Base-by-base conservation (phyloP, 768 basidiomycete species). In the Psilocybe subaeruginosa region DNA sequence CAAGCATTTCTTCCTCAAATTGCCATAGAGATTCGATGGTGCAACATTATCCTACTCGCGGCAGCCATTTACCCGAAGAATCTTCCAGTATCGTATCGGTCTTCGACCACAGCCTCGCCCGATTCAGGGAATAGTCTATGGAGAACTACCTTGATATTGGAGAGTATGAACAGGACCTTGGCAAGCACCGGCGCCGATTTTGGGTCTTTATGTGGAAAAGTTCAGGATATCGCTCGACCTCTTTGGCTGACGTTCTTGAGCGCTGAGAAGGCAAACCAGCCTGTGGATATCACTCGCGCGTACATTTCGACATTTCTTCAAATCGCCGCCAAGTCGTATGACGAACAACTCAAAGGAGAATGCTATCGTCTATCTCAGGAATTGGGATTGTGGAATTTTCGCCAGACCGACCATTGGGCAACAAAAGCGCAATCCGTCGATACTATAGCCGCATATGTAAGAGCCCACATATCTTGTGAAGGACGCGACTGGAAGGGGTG, bases 261-360 rank as follows among this genome's bases (percentile, higher is more conserved):
- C 29, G 43, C 59, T 51, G 58, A 65, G 9, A 31, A 49, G 11
- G 30, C 47, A 7, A 33, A 57, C 39, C 45, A 59, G 27, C 68
- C 70, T 17, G 37, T 61, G 11, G 59, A 66, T 2, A 71, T 82
- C 6, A 69, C 75, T n/a, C 77, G 77, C 19, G 73, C 74, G 7
- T 70, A 84, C 37, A 63, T 76, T 4, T 70, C 76, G 5, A 70
- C 81, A 0, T 85, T 87, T 66, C 70, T 87, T 31, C 80, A 74
- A 47, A 66, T 85, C 33, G 76, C 84, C 7, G 76, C 70, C 14
- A 60, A 68, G n/a, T 70, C 78, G 5, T 66, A 62, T 4, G 82
- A 86, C 56, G 66, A 57, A 0, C 61, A 69, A 8, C 64, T 87
- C 9, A 70, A 74, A 35, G 69, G 73, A 4, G 75, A 65, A 2